Base-by-base conservation (phyloP, 805 yeast genomes). In the Cyberlindnera xylosilytica region DNA sequence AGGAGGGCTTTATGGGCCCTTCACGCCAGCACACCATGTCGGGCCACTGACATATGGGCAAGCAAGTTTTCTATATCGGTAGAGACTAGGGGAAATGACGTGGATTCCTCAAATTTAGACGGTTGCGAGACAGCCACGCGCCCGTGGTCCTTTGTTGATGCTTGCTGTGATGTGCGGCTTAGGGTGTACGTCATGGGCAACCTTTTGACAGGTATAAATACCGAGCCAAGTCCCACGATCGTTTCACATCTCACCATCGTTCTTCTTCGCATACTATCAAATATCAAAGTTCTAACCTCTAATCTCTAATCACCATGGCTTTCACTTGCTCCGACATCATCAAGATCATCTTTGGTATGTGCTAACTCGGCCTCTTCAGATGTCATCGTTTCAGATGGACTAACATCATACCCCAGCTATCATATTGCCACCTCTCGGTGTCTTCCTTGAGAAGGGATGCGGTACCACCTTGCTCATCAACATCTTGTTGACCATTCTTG, bases 401-500 rank as follows among this genome's bases (percentile, higher is more conserved):
- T 23, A 28, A 31, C n/a, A 28, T 29, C 34, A 31, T 15, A 4
- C 13, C 17, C 23, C 2, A 57, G 80, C 82, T 13, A 53, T 76
- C 49, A 54, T 77, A 45, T 63, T 77, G 40, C 82, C 82, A 28
- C 82, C 82, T 26, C 58, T 77, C 43, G 82, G 81, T 51, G 82
- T 77, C 3, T 73, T 76, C 50, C 52, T 74, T 40, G 81, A 77
- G 60, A 66, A 65, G 47, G 82, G 82, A 20, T 69, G 76, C 53
- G 56, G 56, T 1, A 41, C 39, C 12, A 38, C 58, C n/a, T 35
- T 62, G 56, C 27, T 64, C 55, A 24, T 62, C 58, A 81, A 81
- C 65, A 65, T 81, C 49, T 46, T 83, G 35, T 72, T 83, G 60
- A 80, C 87, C 32, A 59, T 78, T 41, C 70, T 83, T 38, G 90